A percentile compares a stretch with the other conserved stretches of the same genome.
phyloP scores from a whole-genome alignment of 768 basidiomycete species.

The Russula earlei region DNA sequence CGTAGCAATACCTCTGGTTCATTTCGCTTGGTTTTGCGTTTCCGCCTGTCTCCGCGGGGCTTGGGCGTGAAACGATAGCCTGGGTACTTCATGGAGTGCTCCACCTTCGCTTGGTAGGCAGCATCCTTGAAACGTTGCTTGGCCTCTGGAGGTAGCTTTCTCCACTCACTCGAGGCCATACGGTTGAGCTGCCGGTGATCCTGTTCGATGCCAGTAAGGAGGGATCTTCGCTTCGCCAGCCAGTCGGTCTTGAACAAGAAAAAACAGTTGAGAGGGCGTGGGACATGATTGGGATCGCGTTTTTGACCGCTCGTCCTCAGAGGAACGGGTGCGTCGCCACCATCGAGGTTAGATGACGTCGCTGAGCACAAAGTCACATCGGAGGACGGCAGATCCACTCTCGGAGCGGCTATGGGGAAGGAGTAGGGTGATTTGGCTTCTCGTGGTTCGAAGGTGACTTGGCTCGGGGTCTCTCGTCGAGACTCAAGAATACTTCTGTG shows the following conservation, averaged over 20 bases:
- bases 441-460: background rate
- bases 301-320: constrained; percentile 1
- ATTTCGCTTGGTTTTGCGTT: constrained; percentile 14
- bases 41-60: constrained; percentile 1
- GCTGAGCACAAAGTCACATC: background rate
- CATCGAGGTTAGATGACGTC: background rate
- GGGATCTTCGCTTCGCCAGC: constrained; percentile 18
- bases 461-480: background rate
- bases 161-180: constrained; percentile 23
- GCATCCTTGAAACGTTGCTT: constrained; percentile 20
- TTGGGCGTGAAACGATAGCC: constrained; percentile 21
- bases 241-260: constrained; percentile 25
- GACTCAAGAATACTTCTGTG: background rate
- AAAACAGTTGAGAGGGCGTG: constrained; percentile 23
- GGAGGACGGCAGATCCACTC: background rate
- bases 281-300: constrained; percentile 9
- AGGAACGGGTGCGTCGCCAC: background rate
- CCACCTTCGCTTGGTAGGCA: constrained; percentile 20
- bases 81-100: constrained; percentile 22
- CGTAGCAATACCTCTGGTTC: constrained; percentile 12
- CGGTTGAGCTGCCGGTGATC: constrained; percentile 21
- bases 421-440: background rate
- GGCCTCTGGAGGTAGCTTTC: constrained; percentile 17
- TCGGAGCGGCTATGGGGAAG: background rate
- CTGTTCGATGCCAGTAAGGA: constrained; percentile 18